A percentile compares a stretch with the other conserved stretches of the same genome.
These are phyloP conservation scores for Aspergillus bridgeri DNA, from an alignment of 495 filamentous ascomycete genomes.

Conservation along the genomic window DNA sequence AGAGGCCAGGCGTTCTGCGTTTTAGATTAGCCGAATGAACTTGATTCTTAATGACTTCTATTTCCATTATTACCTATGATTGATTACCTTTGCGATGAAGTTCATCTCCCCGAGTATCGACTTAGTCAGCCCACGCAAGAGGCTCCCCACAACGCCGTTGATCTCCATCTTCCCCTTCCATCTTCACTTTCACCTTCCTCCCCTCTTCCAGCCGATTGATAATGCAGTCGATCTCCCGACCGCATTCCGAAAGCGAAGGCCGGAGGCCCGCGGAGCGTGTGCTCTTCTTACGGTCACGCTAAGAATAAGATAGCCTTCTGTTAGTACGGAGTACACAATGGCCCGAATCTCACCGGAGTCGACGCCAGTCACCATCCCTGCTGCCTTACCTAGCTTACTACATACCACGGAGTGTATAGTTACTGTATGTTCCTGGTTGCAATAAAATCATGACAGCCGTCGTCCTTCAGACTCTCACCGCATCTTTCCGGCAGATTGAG, in stretches of 20 bases:
- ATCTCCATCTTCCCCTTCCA: too few relatives aligned
- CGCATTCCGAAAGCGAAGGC: too few relatives aligned
- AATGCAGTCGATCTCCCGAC: not conserved
- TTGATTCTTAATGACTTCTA: not conserved
- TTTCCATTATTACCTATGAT: too few relatives aligned
- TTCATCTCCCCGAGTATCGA: too few relatives aligned
- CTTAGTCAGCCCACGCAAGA: slow-evolving; percentile 15
- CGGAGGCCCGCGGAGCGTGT: not conserved
- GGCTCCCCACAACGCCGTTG: slow-evolving; percentile 3
- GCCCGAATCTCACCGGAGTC: not conserved
- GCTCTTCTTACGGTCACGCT: too few relatives aligned
- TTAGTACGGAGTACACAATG: too few relatives aligned
- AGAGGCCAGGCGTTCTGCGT: slow-evolving; percentile 12
- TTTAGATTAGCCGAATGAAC: slow-evolving; percentile 3
- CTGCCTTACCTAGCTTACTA: not conserved
- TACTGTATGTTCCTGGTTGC: too few relatives aligned
- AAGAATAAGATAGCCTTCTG: not conserved
- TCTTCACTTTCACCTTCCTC: too few relatives aligned
- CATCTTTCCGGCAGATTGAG: too few relatives aligned
- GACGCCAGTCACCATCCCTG: not conserved
- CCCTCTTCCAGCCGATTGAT: slow-evolving; percentile 2
- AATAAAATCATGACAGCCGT: not conserved
- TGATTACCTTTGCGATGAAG: too few relatives aligned
- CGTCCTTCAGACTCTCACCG: not conserved
- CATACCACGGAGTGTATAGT: too few relatives aligned